Percentiles rank a stretch among this genome's conserved stretches.
Evolutionary conservation across 2,329 filamentous ascomycete genomes (phyloP).

Genomic region (Tolypocladium paradoxum): DNA sequence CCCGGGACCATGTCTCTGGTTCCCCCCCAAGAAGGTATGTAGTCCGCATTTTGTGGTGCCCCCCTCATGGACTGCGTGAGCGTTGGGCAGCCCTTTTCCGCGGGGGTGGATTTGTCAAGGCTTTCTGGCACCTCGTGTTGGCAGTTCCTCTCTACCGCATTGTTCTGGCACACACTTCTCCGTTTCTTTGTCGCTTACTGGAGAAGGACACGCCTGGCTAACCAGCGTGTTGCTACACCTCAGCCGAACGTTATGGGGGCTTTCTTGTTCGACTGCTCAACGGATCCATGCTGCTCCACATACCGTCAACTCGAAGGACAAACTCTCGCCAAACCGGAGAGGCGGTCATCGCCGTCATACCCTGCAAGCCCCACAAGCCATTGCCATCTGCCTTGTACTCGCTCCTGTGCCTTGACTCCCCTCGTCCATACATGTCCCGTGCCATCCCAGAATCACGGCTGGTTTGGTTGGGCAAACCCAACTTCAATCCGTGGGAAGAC

Average conservation of each 20-base stretch:
- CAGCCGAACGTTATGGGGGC: background rate
- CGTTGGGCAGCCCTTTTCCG: too few relatives aligned
- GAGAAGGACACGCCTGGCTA: background rate
- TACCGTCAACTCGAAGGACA: background rate
- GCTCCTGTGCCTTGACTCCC: too few relatives aligned
- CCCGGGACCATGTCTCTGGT: background rate
- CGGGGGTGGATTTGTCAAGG: background rate
- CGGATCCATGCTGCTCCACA: background rate
- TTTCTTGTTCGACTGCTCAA: background rate
- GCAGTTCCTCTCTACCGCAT: background rate
- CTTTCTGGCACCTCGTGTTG: background rate
- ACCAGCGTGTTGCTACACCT: background rate
- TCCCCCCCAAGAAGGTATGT: background rate
- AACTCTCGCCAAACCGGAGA: background rate
- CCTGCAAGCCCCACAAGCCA: background rate
- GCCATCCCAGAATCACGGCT: too few relatives aligned
- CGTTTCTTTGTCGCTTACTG: background rate
- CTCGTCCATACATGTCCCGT: too few relatives aligned
- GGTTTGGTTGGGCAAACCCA: too few relatives aligned
- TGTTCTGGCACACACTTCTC: background rate
- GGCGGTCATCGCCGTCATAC: background rate
- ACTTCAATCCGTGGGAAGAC: too few relatives aligned
- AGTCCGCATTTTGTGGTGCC: too few relatives aligned
- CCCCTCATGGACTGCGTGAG: background rate
- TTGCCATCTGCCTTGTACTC: background rate